Conservation (phyloP, 139 green algal species). For the Chlamydomonas sp. region DNA sequence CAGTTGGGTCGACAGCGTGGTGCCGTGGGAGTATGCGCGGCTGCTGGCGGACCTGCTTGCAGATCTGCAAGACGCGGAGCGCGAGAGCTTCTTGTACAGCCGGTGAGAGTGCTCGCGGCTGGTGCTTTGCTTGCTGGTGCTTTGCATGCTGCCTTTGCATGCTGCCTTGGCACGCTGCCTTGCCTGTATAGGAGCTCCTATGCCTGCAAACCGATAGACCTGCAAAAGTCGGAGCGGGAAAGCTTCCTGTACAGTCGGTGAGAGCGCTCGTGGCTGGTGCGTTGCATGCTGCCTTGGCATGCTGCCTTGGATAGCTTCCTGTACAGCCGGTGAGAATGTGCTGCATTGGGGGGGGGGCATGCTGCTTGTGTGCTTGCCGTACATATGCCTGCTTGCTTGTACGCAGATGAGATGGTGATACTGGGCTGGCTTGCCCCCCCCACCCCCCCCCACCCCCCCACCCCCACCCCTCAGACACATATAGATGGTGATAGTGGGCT, state of each 20-base stretch:
- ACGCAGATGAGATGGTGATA: background rate
- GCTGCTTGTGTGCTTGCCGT: too few relatives aligned
- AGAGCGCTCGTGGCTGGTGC: background rate
- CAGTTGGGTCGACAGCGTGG: constrained; percentile 6
- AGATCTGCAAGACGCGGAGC: background rate
- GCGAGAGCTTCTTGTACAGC: constrained; percentile 5
- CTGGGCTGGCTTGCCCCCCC: background rate
- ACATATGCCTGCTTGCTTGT: background rate
- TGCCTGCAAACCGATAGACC: too few relatives aligned
- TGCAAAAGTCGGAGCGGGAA: background rate
- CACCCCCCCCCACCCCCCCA: too few relatives aligned
- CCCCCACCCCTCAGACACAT: too few relatives aligned
- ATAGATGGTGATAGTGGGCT: background rate
- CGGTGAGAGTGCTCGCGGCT: background rate
- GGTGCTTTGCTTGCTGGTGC: background rate
- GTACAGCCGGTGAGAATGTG: background rate
- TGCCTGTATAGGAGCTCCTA: too few relatives aligned
- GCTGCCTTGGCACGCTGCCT: too few relatives aligned
- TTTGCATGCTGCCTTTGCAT: background rate
- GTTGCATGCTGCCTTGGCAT: background rate
- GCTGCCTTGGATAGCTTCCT: background rate
- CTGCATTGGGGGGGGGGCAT: too few relatives aligned
- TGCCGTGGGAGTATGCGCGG: constrained; percentile 5
- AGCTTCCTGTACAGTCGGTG: background rate
- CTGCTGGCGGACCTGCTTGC: constrained; percentile 8